These are phyloP conservation scores for Syzygium aromaticum DNA, from an alignment of 345 rosid species.

Conservation along the genomic window DNA sequence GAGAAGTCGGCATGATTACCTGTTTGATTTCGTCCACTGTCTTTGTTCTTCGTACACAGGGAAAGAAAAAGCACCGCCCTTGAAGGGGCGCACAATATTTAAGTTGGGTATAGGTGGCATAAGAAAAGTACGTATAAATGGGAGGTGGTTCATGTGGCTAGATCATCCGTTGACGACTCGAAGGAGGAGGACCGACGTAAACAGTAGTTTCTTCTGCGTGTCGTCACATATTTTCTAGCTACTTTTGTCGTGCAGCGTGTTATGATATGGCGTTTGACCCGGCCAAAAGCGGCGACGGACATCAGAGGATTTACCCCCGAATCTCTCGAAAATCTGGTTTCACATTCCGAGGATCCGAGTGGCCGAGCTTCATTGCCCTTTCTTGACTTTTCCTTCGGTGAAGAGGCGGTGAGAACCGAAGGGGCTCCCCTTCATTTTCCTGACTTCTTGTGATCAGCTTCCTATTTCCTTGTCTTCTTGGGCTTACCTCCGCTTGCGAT, in stretches of 20 bases:
- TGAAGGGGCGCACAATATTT: background rate
- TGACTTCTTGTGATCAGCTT: background rate
- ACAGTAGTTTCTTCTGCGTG: too few relatives aligned
- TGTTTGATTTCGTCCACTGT: background rate
- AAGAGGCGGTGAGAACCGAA: background rate
- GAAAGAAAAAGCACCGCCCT: background rate
- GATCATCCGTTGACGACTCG: background rate
- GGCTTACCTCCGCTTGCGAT: too few relatives aligned
- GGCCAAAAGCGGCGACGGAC: background rate
- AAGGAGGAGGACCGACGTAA: too few relatives aligned
- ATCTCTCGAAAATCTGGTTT: background rate
- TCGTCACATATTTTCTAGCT: too few relatives aligned
- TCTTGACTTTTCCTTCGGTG: background rate
- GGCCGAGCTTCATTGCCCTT: background rate
- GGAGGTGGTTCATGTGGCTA: background rate
- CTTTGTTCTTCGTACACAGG: background rate
- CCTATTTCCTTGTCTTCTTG: too few relatives aligned
- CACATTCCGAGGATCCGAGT: background rate
- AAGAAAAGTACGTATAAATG: background rate
- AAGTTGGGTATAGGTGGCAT: background rate
- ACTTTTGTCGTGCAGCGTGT: background rate
- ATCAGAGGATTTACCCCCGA: background rate
- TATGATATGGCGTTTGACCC: background rate
- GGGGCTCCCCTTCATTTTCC: background rate
- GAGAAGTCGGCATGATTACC: background rate